A percentile compares a stretch with the other conserved stretches of the same genome.
phyloP scores from a whole-genome alignment of 73 alveolate genomes.

The Chromera velia region DNA sequence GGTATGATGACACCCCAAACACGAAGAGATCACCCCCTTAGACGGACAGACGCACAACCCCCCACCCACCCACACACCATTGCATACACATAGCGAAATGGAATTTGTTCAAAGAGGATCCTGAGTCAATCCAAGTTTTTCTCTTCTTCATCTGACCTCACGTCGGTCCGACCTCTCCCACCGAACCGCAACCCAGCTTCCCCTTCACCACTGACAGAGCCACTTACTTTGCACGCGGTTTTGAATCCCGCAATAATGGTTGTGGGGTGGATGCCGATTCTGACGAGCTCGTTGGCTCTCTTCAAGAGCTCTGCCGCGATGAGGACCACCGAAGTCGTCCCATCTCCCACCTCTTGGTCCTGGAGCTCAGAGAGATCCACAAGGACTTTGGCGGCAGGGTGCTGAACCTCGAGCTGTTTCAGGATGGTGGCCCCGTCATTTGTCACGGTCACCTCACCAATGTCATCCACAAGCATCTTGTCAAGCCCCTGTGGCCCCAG shows the following conservation, averaged over 20 bases:
- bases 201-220: background rate
- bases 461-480: slow-evolving; percentile 96
- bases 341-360: slow-evolving; percentile 93
- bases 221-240: slow-evolving; percentile 66
- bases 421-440: slow-evolving; percentile 98
- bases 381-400: slow-evolving; percentile 98
- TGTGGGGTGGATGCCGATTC: slow-evolving; percentile 95
- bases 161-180: too few species aligned
- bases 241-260: slow-evolving; percentile 89
- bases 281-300: slow-evolving; percentile 91
- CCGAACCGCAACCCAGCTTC: too few species aligned
- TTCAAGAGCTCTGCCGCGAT: slow-evolving; percentile 85
- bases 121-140: too few species aligned
- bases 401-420: slow-evolving; percentile 87
- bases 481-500: slow-evolving; percentile 98
- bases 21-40: too few species aligned
- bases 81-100: too few species aligned
- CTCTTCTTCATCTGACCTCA: too few species aligned
- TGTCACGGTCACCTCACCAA: slow-evolving; percentile 96
- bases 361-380: slow-evolving; percentile 91
- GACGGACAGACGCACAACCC: too few species aligned
- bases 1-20: too few species aligned
- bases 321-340: slow-evolving; percentile 96
- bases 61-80: too few species aligned
- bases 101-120: too few species aligned